These are phyloP conservation scores for Capsella bursapastoris DNA, from an alignment of 345 rosid species.

Conservation along the genomic window DNA sequence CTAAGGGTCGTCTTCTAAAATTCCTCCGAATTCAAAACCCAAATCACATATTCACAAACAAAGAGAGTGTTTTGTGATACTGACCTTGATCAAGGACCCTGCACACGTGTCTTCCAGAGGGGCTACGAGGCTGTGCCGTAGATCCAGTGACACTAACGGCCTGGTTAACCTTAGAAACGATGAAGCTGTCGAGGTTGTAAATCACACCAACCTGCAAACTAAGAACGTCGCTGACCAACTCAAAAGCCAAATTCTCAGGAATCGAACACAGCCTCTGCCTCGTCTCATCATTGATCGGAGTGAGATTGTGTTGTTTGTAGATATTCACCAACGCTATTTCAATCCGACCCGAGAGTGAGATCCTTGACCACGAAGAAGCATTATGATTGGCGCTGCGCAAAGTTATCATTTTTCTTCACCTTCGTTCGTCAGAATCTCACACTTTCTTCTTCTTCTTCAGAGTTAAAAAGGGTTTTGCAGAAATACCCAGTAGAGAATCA, in stretches of 20 bases:
- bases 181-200: conserved; percentile 32
- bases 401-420: not conserved
- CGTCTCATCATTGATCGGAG: conserved; percentile 36
- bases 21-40: not conserved
- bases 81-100: conserved; percentile 28
- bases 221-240: conserved; percentile 30
- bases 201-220: not conserved
- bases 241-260: conserved; percentile 49
- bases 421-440: not conserved
- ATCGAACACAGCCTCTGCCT: conserved; percentile 43
- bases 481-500: not conserved
- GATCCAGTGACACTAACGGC: not conserved
- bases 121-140: conserved; percentile 25
- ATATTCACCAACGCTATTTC: conserved; percentile 50
- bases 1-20: not conserved
- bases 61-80: conserved; percentile 12
- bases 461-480: no score
- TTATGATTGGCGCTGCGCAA: not conserved
- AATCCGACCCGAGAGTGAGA: conserved; percentile 45
- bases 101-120: not conserved
- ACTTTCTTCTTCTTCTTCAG: not conserved
- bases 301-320: conserved; percentile 41
- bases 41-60: not conserved
- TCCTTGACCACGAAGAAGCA: conserved; percentile 29
- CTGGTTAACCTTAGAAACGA: not conserved